phyloP scores from a whole-genome alignment of 345 rosid species.

The Eucalyptus erythrocorys region DNA sequence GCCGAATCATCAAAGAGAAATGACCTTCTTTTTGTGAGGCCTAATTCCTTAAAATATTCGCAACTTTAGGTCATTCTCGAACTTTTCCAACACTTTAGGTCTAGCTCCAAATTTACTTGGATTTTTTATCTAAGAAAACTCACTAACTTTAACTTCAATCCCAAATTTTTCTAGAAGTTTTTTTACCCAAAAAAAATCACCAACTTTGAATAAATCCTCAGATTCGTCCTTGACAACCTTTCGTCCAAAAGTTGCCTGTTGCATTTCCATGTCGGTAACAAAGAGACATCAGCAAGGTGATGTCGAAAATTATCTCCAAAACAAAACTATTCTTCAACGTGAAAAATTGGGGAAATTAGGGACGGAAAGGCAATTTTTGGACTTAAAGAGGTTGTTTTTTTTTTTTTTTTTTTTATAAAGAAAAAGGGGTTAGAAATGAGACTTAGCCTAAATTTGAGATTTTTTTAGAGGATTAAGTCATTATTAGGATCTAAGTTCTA shows the following conservation, averaged over 20 bases:
- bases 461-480: neutral
- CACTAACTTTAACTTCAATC: neutral
- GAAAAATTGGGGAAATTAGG: neutral
- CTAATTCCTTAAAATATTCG: neutral
- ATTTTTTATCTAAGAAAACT: neutral
- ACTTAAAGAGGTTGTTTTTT: neutral
- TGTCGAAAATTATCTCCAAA: neutral
- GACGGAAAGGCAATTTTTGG: neutral
- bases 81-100: neutral
- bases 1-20: neutral
- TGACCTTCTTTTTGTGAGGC: neutral
- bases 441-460: neutral
- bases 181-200: neutral
- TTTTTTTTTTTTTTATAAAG: neutral
- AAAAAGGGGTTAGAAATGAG: neutral
- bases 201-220: neutral
- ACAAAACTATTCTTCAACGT: rapidly evolving
- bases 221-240: neutral
- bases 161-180: rapidly evolving
- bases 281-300: neutral
- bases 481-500: neutral
- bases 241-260: neutral
- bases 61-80: neutral
- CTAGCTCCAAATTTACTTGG: neutral
- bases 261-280: neutral